These are phyloP conservation scores for Trypanosoma grayi DNA, from an alignment of 208 protist genomes.

Conservation along the genomic window DNA sequence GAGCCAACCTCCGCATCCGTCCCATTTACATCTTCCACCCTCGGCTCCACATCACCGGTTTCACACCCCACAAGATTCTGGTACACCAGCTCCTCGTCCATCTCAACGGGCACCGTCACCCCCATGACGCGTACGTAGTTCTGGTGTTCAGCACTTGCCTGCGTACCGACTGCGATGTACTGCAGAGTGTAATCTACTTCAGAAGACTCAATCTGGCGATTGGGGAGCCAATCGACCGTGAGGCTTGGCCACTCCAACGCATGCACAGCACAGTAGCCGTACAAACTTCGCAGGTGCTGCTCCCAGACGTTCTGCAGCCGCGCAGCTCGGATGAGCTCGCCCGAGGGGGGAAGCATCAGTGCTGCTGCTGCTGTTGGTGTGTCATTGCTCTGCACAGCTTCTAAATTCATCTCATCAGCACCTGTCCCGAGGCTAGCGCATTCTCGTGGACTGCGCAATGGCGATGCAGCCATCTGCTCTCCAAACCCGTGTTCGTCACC, in stretches of 20 bases:
- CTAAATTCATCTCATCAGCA: too few relatives aligned
- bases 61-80: too few relatives aligned
- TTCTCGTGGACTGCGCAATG: too few relatives aligned
- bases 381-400: too few relatives aligned
- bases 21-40: neutral
- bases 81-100: too few relatives aligned
- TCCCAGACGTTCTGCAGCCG: conserved; percentile 49
- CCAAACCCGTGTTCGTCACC: too few relatives aligned
- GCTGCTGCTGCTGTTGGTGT: too few relatives aligned
- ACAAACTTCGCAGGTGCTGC: conserved; percentile 29
- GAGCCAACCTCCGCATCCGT: conserved; percentile 8
- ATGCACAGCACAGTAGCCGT: conserved; percentile 47
- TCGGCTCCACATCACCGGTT: conserved; percentile 9
- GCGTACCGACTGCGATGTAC: conserved; percentile 51
- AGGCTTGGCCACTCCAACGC: conserved; percentile 58
- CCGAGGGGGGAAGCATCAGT: conserved; percentile 5
- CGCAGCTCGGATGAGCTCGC: conserved; percentile 34
- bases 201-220: conserved; percentile 34
- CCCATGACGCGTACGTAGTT: conserved; percentile 60
- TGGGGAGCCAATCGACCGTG: conserved; percentile 59
- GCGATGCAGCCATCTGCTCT: too few relatives aligned
- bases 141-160: conserved; percentile 16
- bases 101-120: conserved; percentile 47
- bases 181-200: conserved; percentile 61
- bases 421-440: too few relatives aligned